A percentile compares a stretch with the other conserved stretches of the same genome.
These are phyloP conservation scores for Colletotrichum simmondsii DNA, from an alignment of 2,329 filamentous ascomycete species.

Conservation along the genomic window DNA sequence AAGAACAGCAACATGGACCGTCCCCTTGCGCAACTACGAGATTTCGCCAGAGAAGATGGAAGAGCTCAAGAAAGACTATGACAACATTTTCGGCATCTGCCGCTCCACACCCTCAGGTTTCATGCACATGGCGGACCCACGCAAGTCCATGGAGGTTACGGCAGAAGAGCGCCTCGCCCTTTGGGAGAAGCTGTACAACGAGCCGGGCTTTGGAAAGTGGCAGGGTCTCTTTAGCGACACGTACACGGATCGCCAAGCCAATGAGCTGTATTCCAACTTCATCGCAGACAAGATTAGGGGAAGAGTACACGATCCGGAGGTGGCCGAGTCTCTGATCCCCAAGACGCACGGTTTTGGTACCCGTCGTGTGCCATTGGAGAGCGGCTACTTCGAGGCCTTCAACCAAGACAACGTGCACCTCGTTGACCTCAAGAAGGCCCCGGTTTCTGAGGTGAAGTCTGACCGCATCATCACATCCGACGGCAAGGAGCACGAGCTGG, in stretches of 20 bases:
- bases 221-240: conserved; percentile 40
- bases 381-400: conserved; percentile 68
- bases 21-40: conserved; percentile 49
- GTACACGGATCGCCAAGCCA: conserved; percentile 52
- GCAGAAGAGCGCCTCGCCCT: conserved; percentile 48
- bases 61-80: conserved; percentile 47
- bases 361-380: conserved; percentile 66
- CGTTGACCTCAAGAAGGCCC: conserved; percentile 63
- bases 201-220: conserved; percentile 42
- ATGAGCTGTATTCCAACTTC: conserved; percentile 37
- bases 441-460: background rate
- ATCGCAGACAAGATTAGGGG: conserved; percentile 55
- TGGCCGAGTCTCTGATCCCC: conserved; percentile 63
- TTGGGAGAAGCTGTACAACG: conserved; percentile 51
- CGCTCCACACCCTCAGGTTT: conserved; percentile 41
- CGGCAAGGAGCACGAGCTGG: background rate
- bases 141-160: conserved; percentile 43
- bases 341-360: conserved; percentile 50
- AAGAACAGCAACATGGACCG: conserved; percentile 48
- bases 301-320: conserved; percentile 60
- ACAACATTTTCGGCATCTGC: conserved; percentile 42
- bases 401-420: conserved; percentile 68
- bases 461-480: conserved; percentile 57
- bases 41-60: conserved; percentile 48
- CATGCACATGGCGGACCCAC: conserved; percentile 41